These are phyloP conservation scores for Colletotrichum orchidophilum DNA, from an alignment of 2,329 filamentous ascomycete species.

Conservation along the genomic window DNA sequence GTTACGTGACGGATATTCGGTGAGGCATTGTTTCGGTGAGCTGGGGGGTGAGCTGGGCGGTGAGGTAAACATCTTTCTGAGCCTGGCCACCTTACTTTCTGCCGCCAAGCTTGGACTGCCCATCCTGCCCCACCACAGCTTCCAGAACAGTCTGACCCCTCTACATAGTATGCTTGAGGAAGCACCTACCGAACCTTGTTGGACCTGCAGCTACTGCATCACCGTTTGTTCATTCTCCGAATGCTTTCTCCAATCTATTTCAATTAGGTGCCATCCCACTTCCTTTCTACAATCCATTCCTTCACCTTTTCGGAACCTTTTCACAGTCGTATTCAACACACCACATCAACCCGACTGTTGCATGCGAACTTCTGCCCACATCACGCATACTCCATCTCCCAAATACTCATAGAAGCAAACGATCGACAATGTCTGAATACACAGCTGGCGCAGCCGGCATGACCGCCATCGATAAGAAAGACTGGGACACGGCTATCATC, in stretches of 20 bases:
- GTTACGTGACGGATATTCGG: background rate
- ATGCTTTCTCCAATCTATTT: background rate
- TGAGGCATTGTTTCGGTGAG: background rate
- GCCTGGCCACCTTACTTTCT: too few species aligned
- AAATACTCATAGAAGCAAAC: background rate
- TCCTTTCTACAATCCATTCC: background rate
- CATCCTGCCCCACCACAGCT: conserved; percentile 42
- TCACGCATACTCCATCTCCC: background rate
- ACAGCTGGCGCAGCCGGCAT: conserved; percentile 69
- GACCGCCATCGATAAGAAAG: conserved; percentile 66
- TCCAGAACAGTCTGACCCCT: conserved; percentile 40
- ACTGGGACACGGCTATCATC: conserved; percentile 74
- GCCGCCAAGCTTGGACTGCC: background rate
- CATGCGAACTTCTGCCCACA: background rate
- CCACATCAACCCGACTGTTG: background rate
- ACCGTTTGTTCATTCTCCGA: background rate
- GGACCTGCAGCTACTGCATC: background rate
- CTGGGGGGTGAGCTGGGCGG: background rate
- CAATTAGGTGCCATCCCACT: background rate
- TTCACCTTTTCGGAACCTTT: background rate
- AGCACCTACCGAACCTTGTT: background rate
- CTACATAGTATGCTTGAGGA: background rate
- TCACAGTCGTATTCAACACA: background rate
- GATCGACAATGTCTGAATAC: conserved; percentile 58
- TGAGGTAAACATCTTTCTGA: too few species aligned